Evolutionary conservation across 768 basidiomycete genomes (phyloP).

Genomic region (Tylopilus sp.): DNA sequence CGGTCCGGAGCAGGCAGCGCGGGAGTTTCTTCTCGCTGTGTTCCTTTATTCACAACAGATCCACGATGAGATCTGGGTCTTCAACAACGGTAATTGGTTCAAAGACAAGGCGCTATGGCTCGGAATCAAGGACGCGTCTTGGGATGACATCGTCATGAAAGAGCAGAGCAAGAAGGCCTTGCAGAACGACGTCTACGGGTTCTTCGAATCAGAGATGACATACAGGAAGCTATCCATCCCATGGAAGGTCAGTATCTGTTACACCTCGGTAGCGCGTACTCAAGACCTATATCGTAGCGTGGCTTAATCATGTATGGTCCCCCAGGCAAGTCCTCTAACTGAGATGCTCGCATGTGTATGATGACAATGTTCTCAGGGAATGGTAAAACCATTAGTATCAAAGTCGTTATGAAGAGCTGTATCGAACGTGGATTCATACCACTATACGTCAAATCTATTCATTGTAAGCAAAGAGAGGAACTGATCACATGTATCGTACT

Average conservation of each 20-base stretch:
- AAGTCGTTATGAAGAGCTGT: conserved; percentile 76
- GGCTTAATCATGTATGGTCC: conserved; percentile 82
- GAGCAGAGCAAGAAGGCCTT: conserved; percentile 63
- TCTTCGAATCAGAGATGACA: conserved; percentile 70
- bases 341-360: background rate
- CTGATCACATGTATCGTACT: conserved; percentile 1
- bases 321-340: conserved; percentile 45
- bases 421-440: conserved; percentile 59
- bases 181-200: conserved; percentile 73
- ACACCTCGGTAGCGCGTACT: background rate
- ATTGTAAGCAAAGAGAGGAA: conserved; percentile 46
- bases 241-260: conserved; percentile 60
- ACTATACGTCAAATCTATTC: conserved; percentile 82
- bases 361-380: conserved; percentile 47
- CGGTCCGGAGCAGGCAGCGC: conserved; percentile 49
- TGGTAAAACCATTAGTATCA: conserved; percentile 81
- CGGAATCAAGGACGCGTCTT: conserved; percentile 61
- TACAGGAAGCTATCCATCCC: conserved; percentile 76
- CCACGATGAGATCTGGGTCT: conserved; percentile 76
- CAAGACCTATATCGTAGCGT: conserved; percentile 42
- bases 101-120: conserved; percentile 62
- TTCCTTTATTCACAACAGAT: conserved; percentile 52
- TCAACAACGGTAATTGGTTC: conserved; percentile 64
- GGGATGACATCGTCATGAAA: conserved; percentile 74
- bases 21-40: conserved; percentile 49